Percentiles rank a stretch among this genome's conserved stretches.
Conservation (phyloP, 306 rosid genomes). For the Ceratonia siliqua region DNA sequence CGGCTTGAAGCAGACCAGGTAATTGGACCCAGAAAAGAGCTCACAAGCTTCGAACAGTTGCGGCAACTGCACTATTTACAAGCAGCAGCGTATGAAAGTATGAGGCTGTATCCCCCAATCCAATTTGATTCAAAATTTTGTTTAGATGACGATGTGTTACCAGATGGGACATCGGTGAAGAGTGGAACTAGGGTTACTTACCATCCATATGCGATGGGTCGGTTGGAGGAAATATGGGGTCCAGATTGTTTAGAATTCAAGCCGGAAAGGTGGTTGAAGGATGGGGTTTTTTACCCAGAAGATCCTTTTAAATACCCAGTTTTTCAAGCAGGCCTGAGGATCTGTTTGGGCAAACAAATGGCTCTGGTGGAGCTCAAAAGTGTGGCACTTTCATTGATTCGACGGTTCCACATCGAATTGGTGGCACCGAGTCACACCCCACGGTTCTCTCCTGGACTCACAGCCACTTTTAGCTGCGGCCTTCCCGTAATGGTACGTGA, state of each 20-base stretch:
- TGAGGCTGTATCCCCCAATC: constrained; percentile 83
- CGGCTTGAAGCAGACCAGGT: constrained; percentile 56
- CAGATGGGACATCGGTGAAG: constrained; percentile 64
- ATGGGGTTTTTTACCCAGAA: constrained; percentile 42
- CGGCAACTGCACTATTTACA: constrained; percentile 61
- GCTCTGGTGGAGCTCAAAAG: constrained; percentile 68
- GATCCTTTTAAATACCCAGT: constrained; percentile 64
- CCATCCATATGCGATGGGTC: constrained; percentile 87
- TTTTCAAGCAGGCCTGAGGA: constrained; percentile 80
- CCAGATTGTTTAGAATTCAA: constrained; percentile 59
- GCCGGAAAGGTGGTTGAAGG: constrained; percentile 74
- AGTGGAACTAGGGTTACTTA: constrained; percentile 87
- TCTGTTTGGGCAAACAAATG: constrained; percentile 84
- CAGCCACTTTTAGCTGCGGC: constrained; percentile 69
- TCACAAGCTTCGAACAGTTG: constrained; percentile 46
- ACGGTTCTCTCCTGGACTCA: constrained; percentile 79
- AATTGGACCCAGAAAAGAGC: constrained; percentile 35
- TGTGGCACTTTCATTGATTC: constrained; percentile 55
- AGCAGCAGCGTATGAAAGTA: constrained; percentile 63
- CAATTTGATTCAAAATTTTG: constrained; percentile 84
- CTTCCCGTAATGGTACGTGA: constrained; percentile 54
- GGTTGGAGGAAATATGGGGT: constrained; percentile 74
- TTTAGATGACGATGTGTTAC: constrained; percentile 62
- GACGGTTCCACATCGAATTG: constrained; percentile 46
- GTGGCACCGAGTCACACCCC: constrained; percentile 38